Evolutionary conservation across 202 grass and related monocot species (phyloP), one percentile per base, ranked within the genome.

Genomic region (Dendrocalamus latiflorus): DNA sequence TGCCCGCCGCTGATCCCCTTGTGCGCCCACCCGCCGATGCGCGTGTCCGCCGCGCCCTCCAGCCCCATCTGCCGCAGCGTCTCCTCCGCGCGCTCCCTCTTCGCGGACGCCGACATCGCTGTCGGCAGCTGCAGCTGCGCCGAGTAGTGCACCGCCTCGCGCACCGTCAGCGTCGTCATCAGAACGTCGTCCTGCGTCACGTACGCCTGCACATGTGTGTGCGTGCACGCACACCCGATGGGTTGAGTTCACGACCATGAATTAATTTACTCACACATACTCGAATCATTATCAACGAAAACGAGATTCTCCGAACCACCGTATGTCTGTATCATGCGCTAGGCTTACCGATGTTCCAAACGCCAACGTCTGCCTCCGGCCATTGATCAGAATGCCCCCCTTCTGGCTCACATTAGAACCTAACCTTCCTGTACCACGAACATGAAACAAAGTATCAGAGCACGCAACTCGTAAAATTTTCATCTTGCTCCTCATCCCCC

Each of bases 101-200:
- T 96, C 3, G 84, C 89, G 0, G 76, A 1, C 50, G 68, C 30
- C 5, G 85, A 1, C 91, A 97, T 97, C 22, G 65, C 39, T 48
- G 76, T 68, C 2, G 90, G 94, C 16, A 94, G 81, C n/a, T 97
- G 94, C 14, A 94, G 90, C 68, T 71, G 60, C 20, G 88, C 90
- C 20, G 94, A 94, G 91, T 97, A 92, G 49, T 42, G 79, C 68
- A 94, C 89, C 12, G 84, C 87, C 81, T 97, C 94, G 4, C 91
- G 60, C 62, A 93, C 94, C 63, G 94, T 94, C 53, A 93, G 86
- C 24, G 94, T 97, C 20, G 86, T 94, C 92, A 94, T 91, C 68
- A 94, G 71, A 33, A 94, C 92, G 37, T 94, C 90, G 22, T 94
- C 94, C 88, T 94, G 92, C 22, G 90, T 94, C 42, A 94, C 92